These are phyloP conservation scores for Incumbomyces lentus DNA, from an alignment of 2,329 filamentous ascomycete genomes.

Conservation along the genomic window DNA sequence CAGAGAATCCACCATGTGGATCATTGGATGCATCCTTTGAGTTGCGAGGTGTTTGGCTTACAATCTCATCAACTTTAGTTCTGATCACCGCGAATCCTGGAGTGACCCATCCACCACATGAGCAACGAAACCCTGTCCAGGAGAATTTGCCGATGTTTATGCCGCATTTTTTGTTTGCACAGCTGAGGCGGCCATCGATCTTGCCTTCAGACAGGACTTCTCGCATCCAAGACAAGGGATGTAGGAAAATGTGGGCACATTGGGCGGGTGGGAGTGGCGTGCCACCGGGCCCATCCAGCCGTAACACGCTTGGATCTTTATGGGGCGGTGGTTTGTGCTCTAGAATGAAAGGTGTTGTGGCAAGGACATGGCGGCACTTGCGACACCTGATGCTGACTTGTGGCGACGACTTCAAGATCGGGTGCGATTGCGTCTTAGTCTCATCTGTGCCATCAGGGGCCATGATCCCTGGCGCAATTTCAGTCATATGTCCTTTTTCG, in stretches of 20 bases:
- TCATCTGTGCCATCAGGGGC: not conserved
- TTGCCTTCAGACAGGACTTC: constrained; percentile 62
- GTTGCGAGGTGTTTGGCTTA: constrained; percentile 4
- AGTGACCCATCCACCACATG: constrained; percentile 80
- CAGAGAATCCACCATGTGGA: not conserved
- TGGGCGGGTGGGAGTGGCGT: constrained; percentile 22
- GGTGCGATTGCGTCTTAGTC: not conserved
- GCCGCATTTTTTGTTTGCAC: constrained; percentile 67
- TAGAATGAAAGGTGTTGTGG: constrained; percentile 55
- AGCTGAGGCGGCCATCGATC: constrained; percentile 73
- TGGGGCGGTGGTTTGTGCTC: constrained; percentile 15
- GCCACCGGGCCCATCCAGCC: constrained; percentile 16
- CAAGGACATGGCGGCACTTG: constrained; percentile 67
- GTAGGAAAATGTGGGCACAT: constrained; percentile 83
- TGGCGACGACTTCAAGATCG: constrained; percentile 10
- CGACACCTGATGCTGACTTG: constrained; percentile 67
- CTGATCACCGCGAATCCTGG: constrained; percentile 81
- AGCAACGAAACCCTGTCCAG: constrained; percentile 92
- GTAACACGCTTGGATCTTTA: constrained; percentile 9
- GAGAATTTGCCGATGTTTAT: constrained; percentile 85
- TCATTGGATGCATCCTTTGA: too few relatives aligned
- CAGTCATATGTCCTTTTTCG: not conserved
- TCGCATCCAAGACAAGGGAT: constrained; percentile 93
- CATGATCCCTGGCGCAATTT: not conserved
- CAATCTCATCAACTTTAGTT: constrained; percentile 68